These are phyloP conservation scores for Barnettozyma sp. DNA, from an alignment of 805 yeast species.

Conservation along the genomic window DNA sequence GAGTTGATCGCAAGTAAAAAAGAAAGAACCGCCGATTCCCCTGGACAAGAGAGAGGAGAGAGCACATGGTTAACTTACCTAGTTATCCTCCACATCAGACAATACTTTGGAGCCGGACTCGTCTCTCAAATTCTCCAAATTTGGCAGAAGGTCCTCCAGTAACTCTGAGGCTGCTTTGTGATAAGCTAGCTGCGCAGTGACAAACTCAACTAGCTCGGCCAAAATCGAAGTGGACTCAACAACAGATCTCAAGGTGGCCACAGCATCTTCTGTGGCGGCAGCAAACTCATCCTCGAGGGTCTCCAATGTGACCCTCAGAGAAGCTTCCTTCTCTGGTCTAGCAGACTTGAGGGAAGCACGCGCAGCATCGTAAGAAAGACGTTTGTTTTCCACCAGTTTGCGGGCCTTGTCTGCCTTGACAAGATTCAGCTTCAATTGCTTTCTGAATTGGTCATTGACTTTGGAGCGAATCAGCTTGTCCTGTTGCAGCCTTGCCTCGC, in stretches of 20 bases:
- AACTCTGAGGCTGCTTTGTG: slow-evolving; percentile 69
- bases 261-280: slow-evolving; percentile 83
- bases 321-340: slow-evolving; percentile 61
- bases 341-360: slow-evolving; percentile 47
- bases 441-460: slow-evolving; percentile 60
- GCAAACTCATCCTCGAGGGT: slow-evolving; percentile 86
- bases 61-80: too few species aligned
- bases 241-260: slow-evolving; percentile 73
- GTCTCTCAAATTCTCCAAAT: slow-evolving; percentile 52
- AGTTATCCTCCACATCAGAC: slow-evolving; percentile 23
- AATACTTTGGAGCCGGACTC: slow-evolving; percentile 33
- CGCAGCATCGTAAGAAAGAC: slow-evolving; percentile 75
- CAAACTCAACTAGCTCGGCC: slow-evolving; percentile 58
- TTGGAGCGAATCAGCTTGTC: slow-evolving; percentile 64
- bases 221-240: slow-evolving; percentile 64
- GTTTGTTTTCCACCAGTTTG: slow-evolving; percentile 66
- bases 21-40: neutral
- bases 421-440: slow-evolving; percentile 54
- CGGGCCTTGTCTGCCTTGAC: slow-evolving; percentile 62
- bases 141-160: slow-evolving; percentile 57
- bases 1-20: too few species aligned
- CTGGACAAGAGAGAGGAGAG: slow-evolving; percentile 5
- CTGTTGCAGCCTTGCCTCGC: slow-evolving; percentile 77
- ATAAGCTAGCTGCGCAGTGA: slow-evolving; percentile 73
- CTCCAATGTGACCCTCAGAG: slow-evolving; percentile 69